These are phyloP conservation scores for Cladosporium colombiae DNA, from an alignment of 2,329 filamentous ascomycete genomes.

Conservation along the genomic window DNA sequence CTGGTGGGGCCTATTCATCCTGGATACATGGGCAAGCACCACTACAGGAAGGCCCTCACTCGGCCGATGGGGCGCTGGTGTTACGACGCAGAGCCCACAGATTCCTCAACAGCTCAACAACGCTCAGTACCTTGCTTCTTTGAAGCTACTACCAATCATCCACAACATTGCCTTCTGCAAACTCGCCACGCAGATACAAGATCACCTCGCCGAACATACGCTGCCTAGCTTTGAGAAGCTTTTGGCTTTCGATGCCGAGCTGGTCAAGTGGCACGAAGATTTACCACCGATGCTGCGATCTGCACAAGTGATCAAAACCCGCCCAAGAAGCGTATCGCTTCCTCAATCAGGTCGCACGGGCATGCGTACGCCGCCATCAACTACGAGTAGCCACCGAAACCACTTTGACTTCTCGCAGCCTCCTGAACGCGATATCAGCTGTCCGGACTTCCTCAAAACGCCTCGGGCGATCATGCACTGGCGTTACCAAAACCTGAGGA, in stretches of 20 bases:
- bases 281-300: slow-evolving; percentile 55
- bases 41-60: slow-evolving; percentile 71
- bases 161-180: slow-evolving; percentile 80
- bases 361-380: slow-evolving; percentile 22
- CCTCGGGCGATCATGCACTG: slow-evolving; percentile 77
- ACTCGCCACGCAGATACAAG: slow-evolving; percentile 75
- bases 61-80: slow-evolving; percentile 66
- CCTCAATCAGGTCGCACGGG: slow-evolving; percentile 15
- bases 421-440: slow-evolving; percentile 56
- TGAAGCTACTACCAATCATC: slow-evolving; percentile 68
- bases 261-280: slow-evolving; percentile 71
- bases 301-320: slow-evolving; percentile 13
- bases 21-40: slow-evolving; percentile 73
- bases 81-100: slow-evolving; percentile 65
- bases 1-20: slow-evolving; percentile 74
- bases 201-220: slow-evolving; percentile 69
- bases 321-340: slow-evolving; percentile 14
- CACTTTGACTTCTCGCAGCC: slow-evolving; percentile 58
- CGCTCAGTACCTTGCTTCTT: slow-evolving; percentile 51
- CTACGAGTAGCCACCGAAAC: slow-evolving; percentile 22
- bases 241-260: slow-evolving; percentile 64
- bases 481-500: slow-evolving; percentile 76
- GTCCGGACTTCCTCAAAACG: slow-evolving; percentile 69
- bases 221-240: slow-evolving; percentile 68
- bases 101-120: slow-evolving; percentile 39